Percentiles rank a stretch among this genome's conserved stretches.
phyloP scores from a whole-genome alignment of 768 basidiomycete genomes.

The Mycena filopes region DNA sequence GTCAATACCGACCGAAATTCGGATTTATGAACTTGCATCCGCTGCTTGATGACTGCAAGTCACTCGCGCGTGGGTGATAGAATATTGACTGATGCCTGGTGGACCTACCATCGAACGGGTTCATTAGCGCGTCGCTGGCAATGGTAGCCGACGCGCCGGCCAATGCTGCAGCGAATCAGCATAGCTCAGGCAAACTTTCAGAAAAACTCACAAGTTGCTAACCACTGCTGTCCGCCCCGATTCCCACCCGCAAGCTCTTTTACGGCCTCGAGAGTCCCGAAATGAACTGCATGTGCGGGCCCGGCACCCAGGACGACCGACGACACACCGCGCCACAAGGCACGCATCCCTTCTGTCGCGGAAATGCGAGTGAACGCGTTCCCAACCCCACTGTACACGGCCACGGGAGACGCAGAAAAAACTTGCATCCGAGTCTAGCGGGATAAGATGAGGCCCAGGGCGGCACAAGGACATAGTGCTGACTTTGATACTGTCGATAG shows the following conservation, averaged over 20 bases:
- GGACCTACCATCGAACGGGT: slow-evolving; percentile 94
- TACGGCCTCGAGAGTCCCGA: slow-evolving; percentile 93
- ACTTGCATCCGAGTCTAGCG: slow-evolving; percentile 98
- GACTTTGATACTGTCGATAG: slow-evolving; percentile 98
- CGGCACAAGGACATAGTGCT: slow-evolving; percentile 46
- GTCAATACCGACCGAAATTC: slow-evolving; percentile 86
- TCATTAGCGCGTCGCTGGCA: slow-evolving; percentile 97
- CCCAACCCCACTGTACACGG: slow-evolving; percentile 89
- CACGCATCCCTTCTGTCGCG: slow-evolving; percentile 90
- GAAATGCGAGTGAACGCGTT: slow-evolving; percentile 94
- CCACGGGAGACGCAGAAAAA: slow-evolving; percentile 85
- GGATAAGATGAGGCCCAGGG: slow-evolving; percentile 7
- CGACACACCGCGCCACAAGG: slow-evolving; percentile 95
- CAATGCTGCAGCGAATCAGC: slow-evolving; percentile 62
- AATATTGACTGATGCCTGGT: slow-evolving; percentile 5
- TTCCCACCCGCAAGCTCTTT: slow-evolving; percentile 95
- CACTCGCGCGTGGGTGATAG: slow-evolving; percentile 28
- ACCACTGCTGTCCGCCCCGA: slow-evolving; percentile 79
- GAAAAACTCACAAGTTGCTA: slow-evolving; percentile 82
- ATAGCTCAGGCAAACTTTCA: slow-evolving; percentile 8
- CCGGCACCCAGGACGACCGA: slow-evolving; percentile 97
- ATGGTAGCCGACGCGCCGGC: slow-evolving; percentile 96
- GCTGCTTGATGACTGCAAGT: slow-evolving; percentile 92
- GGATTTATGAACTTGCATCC: slow-evolving; percentile 98
- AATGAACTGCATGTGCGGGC: slow-evolving; percentile 98